These are phyloP conservation scores for Cichorium intybus DNA, from an alignment of 140 eudicot genomes.

Conservation along the genomic window DNA sequence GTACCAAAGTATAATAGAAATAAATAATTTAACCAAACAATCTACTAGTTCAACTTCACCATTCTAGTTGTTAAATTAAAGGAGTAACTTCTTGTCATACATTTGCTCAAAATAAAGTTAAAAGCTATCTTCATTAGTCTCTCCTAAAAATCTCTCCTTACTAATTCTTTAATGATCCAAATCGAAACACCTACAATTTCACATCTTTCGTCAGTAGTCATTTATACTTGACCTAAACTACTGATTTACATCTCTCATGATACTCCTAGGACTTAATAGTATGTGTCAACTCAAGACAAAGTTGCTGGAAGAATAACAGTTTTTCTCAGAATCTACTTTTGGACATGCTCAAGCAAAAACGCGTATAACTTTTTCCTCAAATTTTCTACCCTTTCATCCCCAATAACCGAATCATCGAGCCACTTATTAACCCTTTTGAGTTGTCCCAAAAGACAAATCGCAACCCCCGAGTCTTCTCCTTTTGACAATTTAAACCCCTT, in stretches of 20 bases:
- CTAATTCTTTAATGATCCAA: conserved; percentile 12
- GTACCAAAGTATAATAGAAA: too few relatives aligned
- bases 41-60: too few relatives aligned
- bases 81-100: conserved; percentile 3
- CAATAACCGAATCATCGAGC: conserved; percentile 46
- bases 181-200: conserved; percentile 16
- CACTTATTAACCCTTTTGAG: conserved; percentile 66
- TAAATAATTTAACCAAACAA: too few relatives aligned
- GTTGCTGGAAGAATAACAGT: too few relatives aligned
- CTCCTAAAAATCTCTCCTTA: conserved; percentile 16
- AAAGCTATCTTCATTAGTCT: conserved; percentile 18
- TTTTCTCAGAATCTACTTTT: neutral
- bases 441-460: conserved; percentile 52
- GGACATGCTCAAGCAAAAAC: conserved; percentile 64
- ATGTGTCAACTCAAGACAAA: neutral
- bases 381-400: conserved; percentile 54
- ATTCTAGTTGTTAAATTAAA: conserved; percentile 14
- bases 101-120: conserved; percentile 16
- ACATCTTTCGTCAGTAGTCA: conserved; percentile 36
- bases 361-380: conserved; percentile 54
- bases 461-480: conserved; percentile 34
- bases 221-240: conserved; percentile 39
- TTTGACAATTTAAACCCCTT: conserved; percentile 42
- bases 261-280: too few relatives aligned
- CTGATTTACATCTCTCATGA: neutral